Evolutionary conservation across 1,284 basidiomycete species (phyloP).

Genomic region (Tranzscheliella williamsii): DNA sequence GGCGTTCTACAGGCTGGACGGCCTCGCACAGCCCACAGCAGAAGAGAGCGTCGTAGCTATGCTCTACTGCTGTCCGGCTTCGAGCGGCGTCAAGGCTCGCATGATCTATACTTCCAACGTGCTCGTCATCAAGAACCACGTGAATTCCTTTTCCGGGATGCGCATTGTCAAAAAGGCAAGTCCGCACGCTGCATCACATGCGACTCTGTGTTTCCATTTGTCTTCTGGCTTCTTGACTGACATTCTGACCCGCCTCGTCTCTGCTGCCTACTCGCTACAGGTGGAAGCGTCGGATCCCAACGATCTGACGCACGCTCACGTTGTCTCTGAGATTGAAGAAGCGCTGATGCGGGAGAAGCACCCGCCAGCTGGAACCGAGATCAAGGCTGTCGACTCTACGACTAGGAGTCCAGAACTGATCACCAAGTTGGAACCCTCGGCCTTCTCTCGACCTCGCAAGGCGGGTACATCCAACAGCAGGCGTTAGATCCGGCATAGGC

Average conservation of each 20-base stretch:
- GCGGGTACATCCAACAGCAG: constrained; percentile 27
- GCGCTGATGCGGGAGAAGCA: constrained; percentile 21
- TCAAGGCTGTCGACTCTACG: constrained; percentile 8
- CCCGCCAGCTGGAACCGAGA: constrained; percentile 27
- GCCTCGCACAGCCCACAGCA: constrained; percentile 10
- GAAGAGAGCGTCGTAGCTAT: constrained; percentile 39
- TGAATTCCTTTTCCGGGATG: constrained; percentile 38
- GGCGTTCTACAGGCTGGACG: constrained; percentile 40
- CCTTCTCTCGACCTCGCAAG: constrained; percentile 26
- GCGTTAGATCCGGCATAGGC: too few relatives aligned
- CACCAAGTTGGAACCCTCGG: constrained; percentile 2
- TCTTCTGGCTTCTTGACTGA: background rate
- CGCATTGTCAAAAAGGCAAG: constrained; percentile 40
- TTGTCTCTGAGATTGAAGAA: constrained; percentile 22
- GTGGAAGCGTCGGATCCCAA: constrained; percentile 27
- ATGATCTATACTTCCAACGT: constrained; percentile 52
- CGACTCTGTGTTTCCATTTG: background rate
- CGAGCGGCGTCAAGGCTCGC: constrained; percentile 38
- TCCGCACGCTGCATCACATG: constrained; percentile 1
- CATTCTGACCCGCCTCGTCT: background rate
- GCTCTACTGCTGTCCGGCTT: constrained; percentile 49
- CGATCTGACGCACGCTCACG: constrained; percentile 21
- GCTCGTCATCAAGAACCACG: constrained; percentile 31
- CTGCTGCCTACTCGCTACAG: constrained; percentile 1
- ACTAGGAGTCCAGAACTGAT: constrained; percentile 7